Base-by-base conservation (phyloP, 345 rosid genomes). In the Anacardium occidentale region DNA sequence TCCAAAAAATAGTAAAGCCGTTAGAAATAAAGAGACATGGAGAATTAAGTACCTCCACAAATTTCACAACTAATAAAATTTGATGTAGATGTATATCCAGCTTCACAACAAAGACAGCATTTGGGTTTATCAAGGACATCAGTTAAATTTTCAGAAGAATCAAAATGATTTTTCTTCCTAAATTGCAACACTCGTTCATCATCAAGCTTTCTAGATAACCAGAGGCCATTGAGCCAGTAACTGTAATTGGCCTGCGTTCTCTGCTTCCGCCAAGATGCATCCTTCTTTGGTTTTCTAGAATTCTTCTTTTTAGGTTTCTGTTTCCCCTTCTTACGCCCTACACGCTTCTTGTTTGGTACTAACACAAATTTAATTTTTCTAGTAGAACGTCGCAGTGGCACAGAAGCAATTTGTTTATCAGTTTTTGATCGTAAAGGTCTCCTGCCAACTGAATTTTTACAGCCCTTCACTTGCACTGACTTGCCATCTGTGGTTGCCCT, bases 141-240 rank as follows among this genome's bases (percentile, higher is more conserved):
- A 56, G 77, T 66, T 62, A 74, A 71, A 50, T 75, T 66, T 70
- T 78, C 87, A 45, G 68, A 72, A 60, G 86, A 78, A 71, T 74
- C 77, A 77, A 83, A 66, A 48, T 78, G 68, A 64, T 70, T 81
- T 63, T 77, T 85, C 73, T 68, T 76, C 76, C 79, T 82, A 79
- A 92, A 95, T 59, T 79, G 81, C 55, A 52, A 74, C 64, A 91
- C 88, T 53, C 96, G 84, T 69, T 86, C 88, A 78, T 92, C 97
- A n/a, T 79, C 84, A 50, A 86, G 82, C 73, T 83, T 92, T 82
- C 83, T 71, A 72, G 94, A 91, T 62, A 95, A 77, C 48, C 15
- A 74, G 74, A 95, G 97, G 64, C 99, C 99, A 72, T 92, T 88
- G 79, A 85, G 77, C 99, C 99, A 95, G 85, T 84, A 91, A 81